Conservation (phyloP, 202 grass and related monocot genomes). For the Schoenoplectus tabernaemontani region DNA sequence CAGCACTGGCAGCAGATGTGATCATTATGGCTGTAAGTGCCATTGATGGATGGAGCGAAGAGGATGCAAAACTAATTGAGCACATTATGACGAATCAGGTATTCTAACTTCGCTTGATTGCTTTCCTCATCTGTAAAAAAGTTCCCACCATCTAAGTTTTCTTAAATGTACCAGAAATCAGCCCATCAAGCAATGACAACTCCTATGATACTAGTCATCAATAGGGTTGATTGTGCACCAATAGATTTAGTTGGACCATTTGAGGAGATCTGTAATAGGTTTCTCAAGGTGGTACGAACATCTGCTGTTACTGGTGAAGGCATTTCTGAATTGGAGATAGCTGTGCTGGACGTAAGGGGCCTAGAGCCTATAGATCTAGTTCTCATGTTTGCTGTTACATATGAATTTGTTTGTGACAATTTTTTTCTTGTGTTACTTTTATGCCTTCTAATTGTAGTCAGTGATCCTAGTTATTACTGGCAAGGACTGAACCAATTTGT, state of each 20-base stretch:
- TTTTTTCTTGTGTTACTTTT: neutral
- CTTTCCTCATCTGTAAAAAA: neutral
- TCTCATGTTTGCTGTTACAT: neutral
- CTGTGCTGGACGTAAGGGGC: slow-evolving; percentile 66
- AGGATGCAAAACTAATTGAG: slow-evolving; percentile 69
- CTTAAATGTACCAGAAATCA: slow-evolving; percentile 34
- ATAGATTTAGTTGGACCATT: slow-evolving; percentile 46
- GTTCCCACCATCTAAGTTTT: neutral
- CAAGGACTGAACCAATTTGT: neutral
- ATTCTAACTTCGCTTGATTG: neutral
- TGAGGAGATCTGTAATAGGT: slow-evolving; percentile 27
- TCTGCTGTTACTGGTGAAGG: slow-evolving; percentile 82
- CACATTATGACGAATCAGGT: slow-evolving; percentile 57
- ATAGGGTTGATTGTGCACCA: slow-evolving; percentile 70
- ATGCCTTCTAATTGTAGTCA: neutral
- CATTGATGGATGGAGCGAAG: slow-evolving; percentile 81
- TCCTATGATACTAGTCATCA: slow-evolving; percentile 81
- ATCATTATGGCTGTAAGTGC: slow-evolving; percentile 90
- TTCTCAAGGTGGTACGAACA: slow-evolving; percentile 53
- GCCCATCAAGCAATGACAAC: slow-evolving; percentile 20
- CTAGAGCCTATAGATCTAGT: slow-evolving; percentile 61
- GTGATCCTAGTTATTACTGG: neutral
- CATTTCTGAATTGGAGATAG: slow-evolving; percentile 73
- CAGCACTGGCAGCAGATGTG: slow-evolving; percentile 75
- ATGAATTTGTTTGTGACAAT: neutral